These are phyloP conservation scores for Agaricus subrufescens DNA, from an alignment of 768 basidiomycete species.

Conservation along the genomic window DNA sequence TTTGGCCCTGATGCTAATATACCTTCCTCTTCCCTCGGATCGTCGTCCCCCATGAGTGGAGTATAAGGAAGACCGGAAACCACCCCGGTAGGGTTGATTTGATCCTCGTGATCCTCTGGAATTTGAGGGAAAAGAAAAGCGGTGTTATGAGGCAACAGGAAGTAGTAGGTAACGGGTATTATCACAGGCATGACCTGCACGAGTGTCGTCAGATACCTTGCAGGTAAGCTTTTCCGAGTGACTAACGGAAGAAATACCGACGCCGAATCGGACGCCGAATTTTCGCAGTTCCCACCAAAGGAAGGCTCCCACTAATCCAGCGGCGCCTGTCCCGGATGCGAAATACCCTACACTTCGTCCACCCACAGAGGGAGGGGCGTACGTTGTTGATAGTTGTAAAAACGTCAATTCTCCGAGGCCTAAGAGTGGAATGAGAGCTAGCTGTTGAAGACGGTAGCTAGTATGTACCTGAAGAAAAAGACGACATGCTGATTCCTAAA, in stretches of 20 bases:
- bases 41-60: constrained; percentile 39
- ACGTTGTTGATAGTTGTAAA: constrained; percentile 87
- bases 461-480: constrained; percentile 72
- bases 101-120: constrained; percentile 33
- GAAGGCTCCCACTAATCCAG: constrained; percentile 88
- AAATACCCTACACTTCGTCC: constrained; percentile 91
- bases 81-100: constrained; percentile 23
- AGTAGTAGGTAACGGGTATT: constrained; percentile 72
- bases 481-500: constrained; percentile 73
- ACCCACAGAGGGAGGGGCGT: constrained; percentile 58
- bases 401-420: constrained; percentile 94
- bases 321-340: constrained; percentile 90
- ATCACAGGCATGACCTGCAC: constrained; percentile 77
- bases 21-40: constrained; percentile 37
- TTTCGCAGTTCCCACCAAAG: constrained; percentile 93
- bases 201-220: neutral
- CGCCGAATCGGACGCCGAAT: constrained; percentile 77
- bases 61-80: constrained; percentile 36
- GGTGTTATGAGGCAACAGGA: constrained; percentile 65
- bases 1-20: constrained; percentile 31
- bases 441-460: neutral
- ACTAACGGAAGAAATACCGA: constrained; percentile 78
- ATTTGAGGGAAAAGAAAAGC: constrained; percentile 41
- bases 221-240: neutral
- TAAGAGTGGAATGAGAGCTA: constrained; percentile 20